Percentiles rank a stretch among this genome's conserved stretches.
Conservation (phyloP, 441 rosid species). For the Capsella rubella region DNA sequence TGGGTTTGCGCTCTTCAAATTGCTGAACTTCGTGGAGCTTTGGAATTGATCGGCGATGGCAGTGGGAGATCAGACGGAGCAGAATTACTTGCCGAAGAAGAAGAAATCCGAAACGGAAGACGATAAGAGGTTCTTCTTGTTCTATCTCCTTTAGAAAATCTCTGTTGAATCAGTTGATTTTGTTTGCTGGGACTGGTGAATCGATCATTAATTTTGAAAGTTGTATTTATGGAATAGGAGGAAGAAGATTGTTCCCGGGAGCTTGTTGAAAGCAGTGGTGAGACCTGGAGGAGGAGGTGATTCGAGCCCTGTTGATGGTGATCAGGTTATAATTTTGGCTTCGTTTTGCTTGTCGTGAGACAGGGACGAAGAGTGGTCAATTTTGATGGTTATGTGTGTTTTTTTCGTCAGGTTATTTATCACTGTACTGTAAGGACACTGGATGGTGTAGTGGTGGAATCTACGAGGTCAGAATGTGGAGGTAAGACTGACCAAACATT, state of each 20-base stretch:
- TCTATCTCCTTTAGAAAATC: background rate
- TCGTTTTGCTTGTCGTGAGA: background rate
- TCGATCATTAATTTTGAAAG: background rate
- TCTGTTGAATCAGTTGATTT: background rate
- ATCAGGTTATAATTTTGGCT: conserved; percentile 69
- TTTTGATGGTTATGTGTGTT: conserved; percentile 12
- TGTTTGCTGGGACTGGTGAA: background rate
- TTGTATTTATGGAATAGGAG: conserved; percentile 57
- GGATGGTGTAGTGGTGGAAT: conserved; percentile 84
- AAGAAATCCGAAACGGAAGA: conserved; percentile 49
- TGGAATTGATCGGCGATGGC: conserved; percentile 39
- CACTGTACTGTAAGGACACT: conserved; percentile 88
- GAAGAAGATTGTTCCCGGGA: conserved; percentile 85
- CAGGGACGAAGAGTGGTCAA: conserved; percentile 6
- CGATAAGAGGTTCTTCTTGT: conserved; percentile 40
- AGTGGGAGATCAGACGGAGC: conserved; percentile 36
- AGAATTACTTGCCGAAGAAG: conserved; percentile 41
- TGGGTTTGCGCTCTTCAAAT: background rate
- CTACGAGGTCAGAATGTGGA: conserved; percentile 78
- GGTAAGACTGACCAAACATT: conserved; percentile 51
- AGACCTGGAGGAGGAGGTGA: conserved; percentile 97
- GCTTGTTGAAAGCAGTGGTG: conserved; percentile 90
- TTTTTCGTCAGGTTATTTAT: conserved; percentile 65
- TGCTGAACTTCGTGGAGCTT: background rate
- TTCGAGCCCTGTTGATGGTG: conserved; percentile 83